phyloP scores from a whole-genome alignment of 768 basidiomycete genomes.

The Mycena metata region DNA sequence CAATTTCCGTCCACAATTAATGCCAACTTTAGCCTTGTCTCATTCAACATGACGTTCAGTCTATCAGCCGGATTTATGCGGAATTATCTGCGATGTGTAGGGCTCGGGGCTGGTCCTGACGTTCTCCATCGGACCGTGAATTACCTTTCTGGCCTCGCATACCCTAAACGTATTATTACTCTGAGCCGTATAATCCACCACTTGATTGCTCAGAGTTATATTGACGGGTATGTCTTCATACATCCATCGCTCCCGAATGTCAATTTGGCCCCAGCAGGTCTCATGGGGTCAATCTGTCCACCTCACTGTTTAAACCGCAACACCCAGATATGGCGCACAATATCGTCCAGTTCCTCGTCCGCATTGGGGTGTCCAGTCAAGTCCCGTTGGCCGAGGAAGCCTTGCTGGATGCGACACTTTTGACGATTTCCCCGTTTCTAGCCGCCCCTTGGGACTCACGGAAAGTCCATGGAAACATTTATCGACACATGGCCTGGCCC shows the following conservation, averaged over 20 bases:
- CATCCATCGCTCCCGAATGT: not conserved
- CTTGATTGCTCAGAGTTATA: not conserved
- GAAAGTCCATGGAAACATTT: not conserved
- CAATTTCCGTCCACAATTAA: not conserved
- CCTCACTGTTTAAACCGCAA: not conserved
- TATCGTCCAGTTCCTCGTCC: constrained; percentile 1
- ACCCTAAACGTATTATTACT: not conserved
- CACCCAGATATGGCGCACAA: not conserved
- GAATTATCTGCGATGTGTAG: constrained; percentile 6
- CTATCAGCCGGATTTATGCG: not conserved
- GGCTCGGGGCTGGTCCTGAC: not conserved
- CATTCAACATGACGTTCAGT: not conserved
- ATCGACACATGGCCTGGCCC: not conserved
- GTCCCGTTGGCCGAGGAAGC: not conserved
- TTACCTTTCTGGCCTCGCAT: constrained; percentile 1
- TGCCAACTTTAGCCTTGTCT: not conserved
- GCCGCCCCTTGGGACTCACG: not conserved
- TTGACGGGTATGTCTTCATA: not conserved
- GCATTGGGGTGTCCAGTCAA: not conserved
- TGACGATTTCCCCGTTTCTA: constrained; percentile 2
- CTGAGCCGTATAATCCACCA: not conserved
- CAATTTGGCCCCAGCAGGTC: not conserved
- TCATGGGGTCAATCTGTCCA: not conserved
- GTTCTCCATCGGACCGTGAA: not conserved
- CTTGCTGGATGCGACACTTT: constrained; percentile 1